A percentile compares a stretch with the other conserved stretches of the same genome.
These are phyloP conservation scores for Fusarium pseudoanthophilum DNA, from an alignment of 2,329 filamentous ascomycete genomes.

Conservation along the genomic window DNA sequence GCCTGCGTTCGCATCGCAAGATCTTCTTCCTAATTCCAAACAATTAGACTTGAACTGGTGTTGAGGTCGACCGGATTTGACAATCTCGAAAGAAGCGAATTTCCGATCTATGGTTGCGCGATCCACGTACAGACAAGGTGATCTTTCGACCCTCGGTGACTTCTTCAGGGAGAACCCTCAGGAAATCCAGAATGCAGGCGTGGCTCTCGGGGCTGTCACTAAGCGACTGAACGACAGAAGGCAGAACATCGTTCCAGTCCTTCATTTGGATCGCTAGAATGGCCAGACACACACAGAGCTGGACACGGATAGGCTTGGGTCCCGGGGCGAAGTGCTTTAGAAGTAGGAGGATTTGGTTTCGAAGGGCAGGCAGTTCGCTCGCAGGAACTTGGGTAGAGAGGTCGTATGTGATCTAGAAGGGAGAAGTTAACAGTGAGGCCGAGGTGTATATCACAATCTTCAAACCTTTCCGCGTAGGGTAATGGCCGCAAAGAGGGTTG, in stretches of 20 bases:
- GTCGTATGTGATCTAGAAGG: slow-evolving; percentile 91
- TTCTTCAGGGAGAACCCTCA: slow-evolving; percentile 97
- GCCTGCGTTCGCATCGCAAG: slow-evolving; percentile 86
- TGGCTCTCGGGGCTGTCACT: slow-evolving; percentile 81
- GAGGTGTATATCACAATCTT: background rate
- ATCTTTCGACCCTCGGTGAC: slow-evolving; percentile 99
- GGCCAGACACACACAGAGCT: slow-evolving; percentile 93
- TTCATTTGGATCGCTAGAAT: slow-evolving; percentile 97
- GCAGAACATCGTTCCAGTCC: slow-evolving; percentile 92
- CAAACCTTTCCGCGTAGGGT: slow-evolving; percentile 96
- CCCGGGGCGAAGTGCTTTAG: slow-evolving; percentile 84
- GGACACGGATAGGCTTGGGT: slow-evolving; percentile 85
- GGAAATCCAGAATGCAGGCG: slow-evolving; percentile 91
- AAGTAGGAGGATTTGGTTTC: slow-evolving; percentile 84
- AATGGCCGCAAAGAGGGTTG: slow-evolving; percentile 94
- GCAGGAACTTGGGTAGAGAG: slow-evolving; percentile 84
- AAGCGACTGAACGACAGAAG: slow-evolving; percentile 81
- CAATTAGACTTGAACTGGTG: slow-evolving; percentile 52
- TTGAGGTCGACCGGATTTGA: slow-evolving; percentile 52
- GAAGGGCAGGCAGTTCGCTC: slow-evolving; percentile 77
- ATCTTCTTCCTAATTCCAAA: slow-evolving; percentile 87
- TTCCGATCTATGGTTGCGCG: slow-evolving; percentile 60
- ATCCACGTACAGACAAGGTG: slow-evolving; percentile 95
- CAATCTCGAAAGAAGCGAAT: slow-evolving; percentile 48
- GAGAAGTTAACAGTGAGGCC: background rate